These are phyloP conservation scores for Punctularia strigosozonata DNA, from an alignment of 768 basidiomycete genomes.

Conservation along the genomic window DNA sequence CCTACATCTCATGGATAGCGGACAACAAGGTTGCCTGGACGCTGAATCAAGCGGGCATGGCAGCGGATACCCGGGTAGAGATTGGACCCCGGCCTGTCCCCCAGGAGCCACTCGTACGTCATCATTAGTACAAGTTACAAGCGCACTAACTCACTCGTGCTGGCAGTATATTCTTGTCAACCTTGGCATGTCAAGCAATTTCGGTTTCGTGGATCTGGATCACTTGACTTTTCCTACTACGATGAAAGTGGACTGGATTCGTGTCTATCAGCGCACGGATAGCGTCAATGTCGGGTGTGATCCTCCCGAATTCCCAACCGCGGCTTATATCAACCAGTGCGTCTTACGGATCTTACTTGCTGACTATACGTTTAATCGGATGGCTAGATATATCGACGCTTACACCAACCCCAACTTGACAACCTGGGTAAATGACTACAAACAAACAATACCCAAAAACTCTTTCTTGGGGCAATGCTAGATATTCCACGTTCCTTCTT, in stretches of 20 bases:
- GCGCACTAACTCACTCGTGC: not conserved
- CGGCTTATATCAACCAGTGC: slow-evolving; percentile 61
- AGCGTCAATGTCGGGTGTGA: slow-evolving; percentile 52
- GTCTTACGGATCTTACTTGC: slow-evolving; percentile 11
- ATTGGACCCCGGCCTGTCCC: slow-evolving; percentile 63
- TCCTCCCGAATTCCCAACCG: slow-evolving; percentile 62
- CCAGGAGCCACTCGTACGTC: slow-evolving; percentile 70
- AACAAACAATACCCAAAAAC: slow-evolving; percentile 40
- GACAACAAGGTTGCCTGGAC: slow-evolving; percentile 58
- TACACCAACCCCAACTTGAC: slow-evolving; percentile 57
- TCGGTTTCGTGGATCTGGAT: slow-evolving; percentile 42
- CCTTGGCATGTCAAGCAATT: slow-evolving; percentile 48
- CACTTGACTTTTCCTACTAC: slow-evolving; percentile 39
- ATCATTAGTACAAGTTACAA: not conserved
- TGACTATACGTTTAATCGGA: not conserved
- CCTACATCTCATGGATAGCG: slow-evolving; percentile 78
- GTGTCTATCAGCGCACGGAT: slow-evolving; percentile 54
- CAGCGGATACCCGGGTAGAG: slow-evolving; percentile 38
- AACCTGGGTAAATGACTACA: slow-evolving; percentile 33
- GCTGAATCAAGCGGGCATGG: slow-evolving; percentile 49
- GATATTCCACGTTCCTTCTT: too few species aligned
- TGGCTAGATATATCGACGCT: slow-evolving; percentile 44
- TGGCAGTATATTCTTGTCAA: slow-evolving; percentile 41
- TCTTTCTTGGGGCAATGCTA: slow-evolving; percentile 30
- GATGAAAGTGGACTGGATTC: slow-evolving; percentile 74